A percentile compares a stretch with the other conserved stretches of the same genome.
phyloP scores from a whole-genome alignment of 768 basidiomycete genomes.

The Leccinum subtestaceum region DNA sequence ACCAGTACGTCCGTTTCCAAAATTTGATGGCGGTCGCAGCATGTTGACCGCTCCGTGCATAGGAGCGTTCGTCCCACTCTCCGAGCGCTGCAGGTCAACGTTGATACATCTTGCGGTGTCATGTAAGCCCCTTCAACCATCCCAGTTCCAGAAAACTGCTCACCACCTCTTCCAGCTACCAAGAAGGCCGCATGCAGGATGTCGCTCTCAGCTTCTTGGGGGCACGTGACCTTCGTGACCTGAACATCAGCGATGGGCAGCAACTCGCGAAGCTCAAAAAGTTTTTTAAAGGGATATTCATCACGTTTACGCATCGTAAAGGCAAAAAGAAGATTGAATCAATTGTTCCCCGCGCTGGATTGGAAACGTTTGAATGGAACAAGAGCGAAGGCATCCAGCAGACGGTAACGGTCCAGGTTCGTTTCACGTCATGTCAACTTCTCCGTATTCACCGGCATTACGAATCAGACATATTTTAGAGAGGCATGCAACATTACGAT shows the following conservation, averaged over 20 bases:
- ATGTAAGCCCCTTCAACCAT: constrained; percentile 33
- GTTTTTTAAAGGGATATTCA: constrained; percentile 37
- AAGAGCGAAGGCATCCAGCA: constrained; percentile 12
- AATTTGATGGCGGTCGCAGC: neutral
- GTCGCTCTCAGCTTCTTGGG: constrained; percentile 33
- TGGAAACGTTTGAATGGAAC: constrained; percentile 40
- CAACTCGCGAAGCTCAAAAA: constrained; percentile 36
- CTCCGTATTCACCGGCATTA: neutral
- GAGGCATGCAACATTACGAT: constrained; percentile 35
- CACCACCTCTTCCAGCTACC: constrained; percentile 20
- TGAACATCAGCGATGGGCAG: constrained; percentile 25
- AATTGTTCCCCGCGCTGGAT: constrained; percentile 39
- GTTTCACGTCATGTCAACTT: neutral
- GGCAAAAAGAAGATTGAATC: constrained; percentile 36
- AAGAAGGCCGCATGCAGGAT: constrained; percentile 24
- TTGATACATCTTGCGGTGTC: constrained; percentile 46
- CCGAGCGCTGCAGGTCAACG: constrained; percentile 40
- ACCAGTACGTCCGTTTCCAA: constrained; percentile 39
- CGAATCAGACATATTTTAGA: constrained; percentile 40
- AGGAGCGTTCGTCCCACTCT: constrained; percentile 48
- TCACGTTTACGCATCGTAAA: constrained; percentile 30
- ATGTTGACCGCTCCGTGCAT: neutral
- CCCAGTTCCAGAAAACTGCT: neutral
- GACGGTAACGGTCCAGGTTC: constrained; percentile 41
- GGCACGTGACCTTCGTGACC: constrained; percentile 26